Evolutionary conservation across 2,329 filamentous ascomycete species (phyloP).

Genomic region (Diaporthe caulivora): DNA sequence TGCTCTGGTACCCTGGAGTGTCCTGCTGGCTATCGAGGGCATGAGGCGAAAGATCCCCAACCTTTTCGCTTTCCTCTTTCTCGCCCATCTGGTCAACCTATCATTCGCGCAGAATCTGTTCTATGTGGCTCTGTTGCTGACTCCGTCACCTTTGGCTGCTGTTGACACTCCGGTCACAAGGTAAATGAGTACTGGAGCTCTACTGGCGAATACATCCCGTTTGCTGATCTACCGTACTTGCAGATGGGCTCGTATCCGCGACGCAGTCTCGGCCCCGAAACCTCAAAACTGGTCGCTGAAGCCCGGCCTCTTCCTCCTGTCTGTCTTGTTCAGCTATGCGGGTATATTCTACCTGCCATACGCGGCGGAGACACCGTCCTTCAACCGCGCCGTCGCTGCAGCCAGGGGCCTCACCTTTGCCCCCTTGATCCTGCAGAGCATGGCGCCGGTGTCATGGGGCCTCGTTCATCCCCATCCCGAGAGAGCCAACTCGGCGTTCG

Average conservation of each 20-base stretch:
- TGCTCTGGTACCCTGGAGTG: slow-evolving; percentile 65
- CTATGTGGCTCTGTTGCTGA: slow-evolving; percentile 69
- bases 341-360: slow-evolving; percentile 55
- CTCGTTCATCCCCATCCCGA: slow-evolving; percentile 55
- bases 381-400: slow-evolving; percentile 50
- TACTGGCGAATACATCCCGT: fast-evolving
- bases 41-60: slow-evolving; percentile 67
- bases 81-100: slow-evolving; percentile 71
- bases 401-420: slow-evolving; percentile 56
- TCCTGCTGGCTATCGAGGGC: slow-evolving; percentile 71
- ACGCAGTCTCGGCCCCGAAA: slow-evolving; percentile 54
- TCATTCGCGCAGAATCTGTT: slow-evolving; percentile 75
- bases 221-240: background rate
- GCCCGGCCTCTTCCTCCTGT: slow-evolving; percentile 50
- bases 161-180: slow-evolving; percentile 46
- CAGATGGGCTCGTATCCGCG: slow-evolving; percentile 46
- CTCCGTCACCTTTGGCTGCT: slow-evolving; percentile 60
- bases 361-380: slow-evolving; percentile 55
- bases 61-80: slow-evolving; percentile 66
- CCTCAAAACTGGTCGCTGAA: slow-evolving; percentile 59
- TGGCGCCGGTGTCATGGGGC: slow-evolving; percentile 64
- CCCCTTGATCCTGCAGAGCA: slow-evolving; percentile 59
- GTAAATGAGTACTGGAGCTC: slow-evolving; percentile 39
- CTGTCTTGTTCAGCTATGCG: slow-evolving; percentile 52
- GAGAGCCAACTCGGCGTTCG: slow-evolving; percentile 55